Conservation (phyloP, 441 rosid genomes). For the Pelargonium myrrhifolium region DNA sequence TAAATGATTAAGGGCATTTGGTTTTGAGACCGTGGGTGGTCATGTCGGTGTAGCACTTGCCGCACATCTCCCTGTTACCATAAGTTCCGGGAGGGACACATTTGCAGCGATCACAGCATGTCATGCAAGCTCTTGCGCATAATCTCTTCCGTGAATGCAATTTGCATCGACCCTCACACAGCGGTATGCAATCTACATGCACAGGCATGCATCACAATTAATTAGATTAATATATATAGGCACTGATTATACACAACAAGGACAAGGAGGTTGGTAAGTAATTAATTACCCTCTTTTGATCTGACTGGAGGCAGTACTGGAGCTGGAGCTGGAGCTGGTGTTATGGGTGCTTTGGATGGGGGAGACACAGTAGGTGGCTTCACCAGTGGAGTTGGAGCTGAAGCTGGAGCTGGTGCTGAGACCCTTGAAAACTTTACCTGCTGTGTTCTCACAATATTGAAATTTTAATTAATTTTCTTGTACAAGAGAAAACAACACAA, state of each 20-base stretch:
- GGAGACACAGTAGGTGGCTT: background rate
- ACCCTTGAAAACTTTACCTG: background rate
- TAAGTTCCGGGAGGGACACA: conserved; percentile 92
- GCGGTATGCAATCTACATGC: conserved; percentile 66
- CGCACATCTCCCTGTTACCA: conserved; percentile 37
- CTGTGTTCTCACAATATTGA: no score
- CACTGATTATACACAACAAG: no score
- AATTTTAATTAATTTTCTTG: no score
- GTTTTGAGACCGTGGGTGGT: no score
- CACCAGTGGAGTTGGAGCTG: conserved; percentile 11
- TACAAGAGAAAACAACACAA: no score
- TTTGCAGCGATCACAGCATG: conserved; percentile 81
- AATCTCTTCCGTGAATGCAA: conserved; percentile 54
- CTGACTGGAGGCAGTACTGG: conserved; percentile 41
- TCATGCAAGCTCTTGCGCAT: conserved; percentile 65
- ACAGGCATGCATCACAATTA: no score
- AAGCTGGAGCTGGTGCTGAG: conserved; percentile 10
- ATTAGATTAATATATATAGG: no score
- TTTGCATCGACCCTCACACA: conserved; percentile 62
- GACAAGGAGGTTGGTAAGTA: no score
- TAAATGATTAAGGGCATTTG: no score
- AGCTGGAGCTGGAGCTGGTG: no score
- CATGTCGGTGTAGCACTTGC: no score
- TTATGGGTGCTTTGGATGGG: no score
- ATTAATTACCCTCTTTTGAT: conserved; percentile 20